These are phyloP conservation scores for Pythium oligandrum DNA, from an alignment of 352 stramenopile genomes.

Conservation along the genomic window DNA sequence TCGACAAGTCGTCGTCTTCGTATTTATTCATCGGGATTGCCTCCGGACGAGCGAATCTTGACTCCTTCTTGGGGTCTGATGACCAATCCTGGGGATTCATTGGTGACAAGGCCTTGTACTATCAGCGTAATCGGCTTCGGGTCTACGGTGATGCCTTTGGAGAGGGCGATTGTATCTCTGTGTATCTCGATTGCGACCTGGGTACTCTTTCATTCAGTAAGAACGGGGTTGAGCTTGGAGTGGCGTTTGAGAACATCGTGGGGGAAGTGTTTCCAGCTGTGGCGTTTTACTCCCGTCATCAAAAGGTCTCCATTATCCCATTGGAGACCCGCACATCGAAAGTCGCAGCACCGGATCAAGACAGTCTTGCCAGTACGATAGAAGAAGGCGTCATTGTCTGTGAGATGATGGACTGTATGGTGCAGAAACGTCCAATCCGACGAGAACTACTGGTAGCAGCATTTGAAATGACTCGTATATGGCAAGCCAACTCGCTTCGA, in stretches of 20 bases:
- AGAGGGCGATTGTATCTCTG: constrained; percentile 83
- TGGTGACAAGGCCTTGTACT: constrained; percentile 97
- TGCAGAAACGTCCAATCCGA: constrained; percentile 20
- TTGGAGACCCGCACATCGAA: neutral
- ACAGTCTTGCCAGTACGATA: constrained; percentile 10
- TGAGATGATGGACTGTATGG: constrained; percentile 50
- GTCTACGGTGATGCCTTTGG: constrained; percentile 85
- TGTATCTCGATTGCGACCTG: constrained; percentile 79
- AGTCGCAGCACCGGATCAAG: neutral
- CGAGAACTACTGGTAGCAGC: constrained; percentile 24
- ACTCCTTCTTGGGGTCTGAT: constrained; percentile 97
- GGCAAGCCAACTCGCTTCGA: constrained; percentile 38
- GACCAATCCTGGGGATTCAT: constrained; percentile 98
- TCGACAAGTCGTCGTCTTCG: constrained; percentile 94
- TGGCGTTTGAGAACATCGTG: constrained; percentile 90
- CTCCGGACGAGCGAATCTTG: constrained; percentile 85
- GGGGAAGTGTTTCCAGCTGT: constrained; percentile 89
- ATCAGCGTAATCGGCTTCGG: constrained; percentile 93
- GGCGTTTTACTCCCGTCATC: constrained; percentile 90
- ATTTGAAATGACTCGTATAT: constrained; percentile 52
- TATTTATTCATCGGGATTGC: constrained; percentile 98
- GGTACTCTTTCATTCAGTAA: constrained; percentile 87
- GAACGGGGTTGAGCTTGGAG: constrained; percentile 80
- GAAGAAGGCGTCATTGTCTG: constrained; percentile 59
- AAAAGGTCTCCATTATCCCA: constrained; percentile 62